Conservation (phyloP, 1,139 yeast species). For the Yarrowia galli region DNA sequence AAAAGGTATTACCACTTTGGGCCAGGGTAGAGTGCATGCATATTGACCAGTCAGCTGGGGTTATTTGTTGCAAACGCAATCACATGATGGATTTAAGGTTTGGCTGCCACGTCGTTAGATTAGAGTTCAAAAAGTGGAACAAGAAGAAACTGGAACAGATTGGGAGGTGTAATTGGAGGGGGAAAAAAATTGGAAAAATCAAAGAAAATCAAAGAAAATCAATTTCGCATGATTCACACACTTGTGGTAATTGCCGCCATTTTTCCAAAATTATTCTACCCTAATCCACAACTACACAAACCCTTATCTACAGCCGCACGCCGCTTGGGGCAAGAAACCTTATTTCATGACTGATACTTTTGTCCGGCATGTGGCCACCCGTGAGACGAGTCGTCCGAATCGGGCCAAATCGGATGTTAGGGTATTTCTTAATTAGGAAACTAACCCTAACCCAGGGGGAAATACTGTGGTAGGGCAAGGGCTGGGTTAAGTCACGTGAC, state of each 20-base stretch:
- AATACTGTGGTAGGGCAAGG: no score
- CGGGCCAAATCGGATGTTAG: no score
- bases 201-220: no score
- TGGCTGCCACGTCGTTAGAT: conserved; percentile 12
- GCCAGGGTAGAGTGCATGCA: no score
- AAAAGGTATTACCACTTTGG: no score
- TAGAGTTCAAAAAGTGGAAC: conserved; percentile 3
- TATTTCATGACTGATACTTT: conserved; percentile 13
- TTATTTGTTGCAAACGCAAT: neutral
- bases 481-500: no score
- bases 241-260: neutral
- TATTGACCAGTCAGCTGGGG: neutral
- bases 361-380: neutral
- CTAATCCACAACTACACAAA: no score
- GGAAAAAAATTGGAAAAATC: neutral
- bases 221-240: no score
- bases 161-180: neutral
- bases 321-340: conserved; percentile 21
- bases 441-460: no score
- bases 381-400: no score
- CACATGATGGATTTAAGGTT: conserved; percentile 15
- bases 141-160: neutral
- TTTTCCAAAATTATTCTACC: neutral
- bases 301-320: conserved; percentile 27
- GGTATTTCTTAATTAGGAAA: no score